These are phyloP conservation scores for Apiotrichum mycotoxinovorans DNA, from an alignment of 1,284 basidiomycete species.

Conservation along the genomic window DNA sequence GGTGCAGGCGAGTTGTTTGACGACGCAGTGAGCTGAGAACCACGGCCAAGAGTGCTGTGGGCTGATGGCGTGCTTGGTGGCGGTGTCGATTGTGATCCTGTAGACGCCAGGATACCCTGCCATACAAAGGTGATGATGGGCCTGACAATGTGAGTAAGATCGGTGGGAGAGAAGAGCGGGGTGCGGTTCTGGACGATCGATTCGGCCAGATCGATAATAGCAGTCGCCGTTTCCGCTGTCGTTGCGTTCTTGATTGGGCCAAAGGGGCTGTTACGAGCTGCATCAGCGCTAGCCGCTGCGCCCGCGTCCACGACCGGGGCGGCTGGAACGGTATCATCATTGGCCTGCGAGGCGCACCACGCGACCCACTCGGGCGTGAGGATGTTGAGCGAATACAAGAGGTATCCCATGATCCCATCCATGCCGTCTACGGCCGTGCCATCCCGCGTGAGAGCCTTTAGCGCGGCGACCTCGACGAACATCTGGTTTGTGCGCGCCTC, in stretches of 20 bases:
- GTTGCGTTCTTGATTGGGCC: constrained; percentile 28
- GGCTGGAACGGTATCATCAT: constrained; percentile 1
- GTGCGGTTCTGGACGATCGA: constrained; percentile 36
- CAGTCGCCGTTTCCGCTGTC: constrained; percentile 25
- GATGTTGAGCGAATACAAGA: constrained; percentile 24
- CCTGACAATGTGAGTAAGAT: constrained; percentile 34
- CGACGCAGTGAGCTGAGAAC: neutral
- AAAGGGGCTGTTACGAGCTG: constrained; percentile 17
- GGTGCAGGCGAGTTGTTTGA: neutral
- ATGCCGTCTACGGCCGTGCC: constrained; percentile 33
- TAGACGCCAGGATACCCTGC: constrained; percentile 28
- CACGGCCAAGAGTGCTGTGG: neutral
- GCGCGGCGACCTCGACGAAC: constrained; percentile 36
- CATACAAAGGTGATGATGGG: constrained; percentile 38
- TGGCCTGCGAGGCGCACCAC: constrained; percentile 27
- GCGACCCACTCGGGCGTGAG: constrained; percentile 30
- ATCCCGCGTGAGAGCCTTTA: constrained; percentile 38
- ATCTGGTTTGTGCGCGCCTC: constrained; percentile 30
- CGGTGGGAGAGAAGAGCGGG: constrained; percentile 39
- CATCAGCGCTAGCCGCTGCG: neutral
- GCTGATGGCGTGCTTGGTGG: neutral
- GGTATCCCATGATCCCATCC: constrained; percentile 39
- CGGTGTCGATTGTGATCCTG: neutral
- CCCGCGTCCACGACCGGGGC: constrained; percentile 6
- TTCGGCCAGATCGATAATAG: constrained; percentile 37